phyloP scores from a whole-genome alignment of 2,329 filamentous ascomycete species.

The Cercospora citrullina region DNA sequence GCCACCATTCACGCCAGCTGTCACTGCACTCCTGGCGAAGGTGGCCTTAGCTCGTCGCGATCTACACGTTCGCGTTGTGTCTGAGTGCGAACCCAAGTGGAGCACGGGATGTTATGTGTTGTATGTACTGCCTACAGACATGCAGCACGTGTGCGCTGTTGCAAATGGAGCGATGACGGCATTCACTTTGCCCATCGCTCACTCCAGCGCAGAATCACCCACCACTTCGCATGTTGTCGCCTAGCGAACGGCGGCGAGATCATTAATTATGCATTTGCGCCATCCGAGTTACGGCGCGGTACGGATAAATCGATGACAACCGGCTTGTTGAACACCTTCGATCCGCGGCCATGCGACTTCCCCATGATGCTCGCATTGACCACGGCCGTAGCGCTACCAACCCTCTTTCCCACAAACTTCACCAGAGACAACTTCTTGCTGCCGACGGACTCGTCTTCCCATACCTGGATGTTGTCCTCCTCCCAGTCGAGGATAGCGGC shows the following conservation, averaged over 20 bases:
- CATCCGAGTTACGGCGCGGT: neutral
- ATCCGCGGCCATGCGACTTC: conserved; percentile 53
- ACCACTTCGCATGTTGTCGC: neutral
- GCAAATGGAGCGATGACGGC: neutral
- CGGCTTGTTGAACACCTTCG: conserved; percentile 71
- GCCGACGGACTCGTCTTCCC: conserved; percentile 60
- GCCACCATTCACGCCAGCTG: conserved; percentile 12
- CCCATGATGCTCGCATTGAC: conserved; percentile 78
- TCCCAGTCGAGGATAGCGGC: conserved; percentile 63
- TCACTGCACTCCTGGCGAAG: neutral
- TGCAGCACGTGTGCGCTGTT: neutral
- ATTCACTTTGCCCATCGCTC: neutral
- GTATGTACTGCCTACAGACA: neutral
- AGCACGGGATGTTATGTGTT: neutral
- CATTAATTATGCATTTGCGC: neutral
- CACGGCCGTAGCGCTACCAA: conserved; percentile 68
- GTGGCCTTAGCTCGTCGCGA: conserved; percentile 9
- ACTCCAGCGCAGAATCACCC: neutral
- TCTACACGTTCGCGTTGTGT: conserved; percentile 19
- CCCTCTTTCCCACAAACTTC: conserved; percentile 55
- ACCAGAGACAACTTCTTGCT: conserved; percentile 65
- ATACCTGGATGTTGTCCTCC: conserved; percentile 36
- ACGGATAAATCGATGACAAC: conserved; percentile 72
- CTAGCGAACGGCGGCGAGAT: neutral
- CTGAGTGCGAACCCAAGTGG: neutral